Conservation (phyloP, 192 early-diverging fungal genomes). For the Mortierella alpina region DNA sequence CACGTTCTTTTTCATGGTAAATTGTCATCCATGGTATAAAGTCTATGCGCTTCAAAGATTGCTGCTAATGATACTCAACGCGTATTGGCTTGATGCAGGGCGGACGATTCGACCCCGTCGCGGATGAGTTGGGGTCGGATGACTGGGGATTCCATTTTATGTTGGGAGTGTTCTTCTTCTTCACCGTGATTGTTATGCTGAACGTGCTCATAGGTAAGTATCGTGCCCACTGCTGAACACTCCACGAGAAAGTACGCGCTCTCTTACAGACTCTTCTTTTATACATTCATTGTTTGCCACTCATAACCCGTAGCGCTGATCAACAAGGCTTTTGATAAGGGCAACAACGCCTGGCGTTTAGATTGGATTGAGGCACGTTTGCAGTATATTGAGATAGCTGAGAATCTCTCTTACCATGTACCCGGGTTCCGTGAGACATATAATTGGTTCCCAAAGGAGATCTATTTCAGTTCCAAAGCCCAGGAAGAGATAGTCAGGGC, state of each 20-base stretch:
- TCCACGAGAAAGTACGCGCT: too few species aligned
- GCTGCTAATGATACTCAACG: too few species aligned
- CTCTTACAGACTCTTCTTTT: too few species aligned
- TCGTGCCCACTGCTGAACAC: too few species aligned
- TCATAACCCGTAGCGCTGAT: slow-evolving; percentile 11
- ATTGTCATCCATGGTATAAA: background rate
- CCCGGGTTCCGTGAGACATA: slow-evolving; percentile 20
- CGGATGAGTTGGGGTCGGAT: background rate
- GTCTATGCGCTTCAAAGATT: too few species aligned
- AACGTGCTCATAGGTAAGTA: slow-evolving; percentile 32
- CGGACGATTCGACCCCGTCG: slow-evolving; percentile 28
- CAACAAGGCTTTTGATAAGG: slow-evolving; percentile 21
- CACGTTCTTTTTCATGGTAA: slow-evolving; percentile 41
- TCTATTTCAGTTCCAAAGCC: too few species aligned
- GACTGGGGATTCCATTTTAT: slow-evolving; percentile 10
- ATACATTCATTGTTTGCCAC: background rate
- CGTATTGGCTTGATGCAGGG: too few species aligned
- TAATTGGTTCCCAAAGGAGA: slow-evolving; percentile 15
- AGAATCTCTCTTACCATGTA: slow-evolving; percentile 24
- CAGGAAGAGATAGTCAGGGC: too few species aligned
- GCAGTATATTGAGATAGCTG: slow-evolving; percentile 16
- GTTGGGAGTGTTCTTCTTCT: slow-evolving; percentile 25
- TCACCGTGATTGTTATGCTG: slow-evolving; percentile 33
- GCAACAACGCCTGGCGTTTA: slow-evolving; percentile 19
- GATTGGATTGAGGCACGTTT: slow-evolving; percentile 22